These are phyloP conservation scores for Sclerotinia borealis DNA, from an alignment of 2,329 filamentous ascomycete species.

Conservation along the genomic window DNA sequence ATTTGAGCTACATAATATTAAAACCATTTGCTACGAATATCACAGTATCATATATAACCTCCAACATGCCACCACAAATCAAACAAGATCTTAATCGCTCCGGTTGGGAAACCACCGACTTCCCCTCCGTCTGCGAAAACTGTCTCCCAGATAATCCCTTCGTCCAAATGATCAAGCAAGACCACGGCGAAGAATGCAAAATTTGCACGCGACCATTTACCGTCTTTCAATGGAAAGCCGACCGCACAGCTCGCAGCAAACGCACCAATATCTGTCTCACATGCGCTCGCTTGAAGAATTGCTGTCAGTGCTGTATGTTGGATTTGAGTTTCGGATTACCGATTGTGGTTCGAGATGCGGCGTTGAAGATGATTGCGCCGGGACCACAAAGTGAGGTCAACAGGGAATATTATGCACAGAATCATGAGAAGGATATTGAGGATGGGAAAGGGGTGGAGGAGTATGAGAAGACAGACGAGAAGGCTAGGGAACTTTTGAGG, in stretches of 20 bases:
- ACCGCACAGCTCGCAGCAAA: conserved; percentile 86
- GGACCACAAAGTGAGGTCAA: conserved; percentile 91
- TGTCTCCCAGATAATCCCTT: conserved; percentile 96
- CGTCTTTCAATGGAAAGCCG: conserved; percentile 89
- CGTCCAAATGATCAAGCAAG: conserved; percentile 98
- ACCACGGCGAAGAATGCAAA: conserved; percentile 66
- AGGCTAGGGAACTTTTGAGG: conserved; percentile 80
- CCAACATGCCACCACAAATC: conserved; percentile 79
- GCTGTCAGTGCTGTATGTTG: conserved; percentile 98
- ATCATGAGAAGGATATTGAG: conserved; percentile 92
- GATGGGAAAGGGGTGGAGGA: conserved; percentile 83
- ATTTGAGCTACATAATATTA: background rate
- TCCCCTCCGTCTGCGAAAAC: conserved; percentile 82
- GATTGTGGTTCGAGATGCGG: conserved; percentile 90
- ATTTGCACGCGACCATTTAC: conserved; percentile 92
- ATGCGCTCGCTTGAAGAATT: conserved; percentile 95
- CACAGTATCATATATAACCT: background rate
- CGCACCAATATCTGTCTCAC: conserved; percentile 94
- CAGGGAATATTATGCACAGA: conserved; percentile 94
- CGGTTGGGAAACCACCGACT: conserved; percentile 91
- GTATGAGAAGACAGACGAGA: conserved; percentile 96
- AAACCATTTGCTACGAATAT: background rate
- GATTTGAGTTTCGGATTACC: conserved; percentile 93
- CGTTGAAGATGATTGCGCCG: conserved; percentile 94
- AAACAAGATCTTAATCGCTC: conserved; percentile 94